Conservation (phyloP, 352 stramenopile genomes). For the Pythium oligandrum region DNA sequence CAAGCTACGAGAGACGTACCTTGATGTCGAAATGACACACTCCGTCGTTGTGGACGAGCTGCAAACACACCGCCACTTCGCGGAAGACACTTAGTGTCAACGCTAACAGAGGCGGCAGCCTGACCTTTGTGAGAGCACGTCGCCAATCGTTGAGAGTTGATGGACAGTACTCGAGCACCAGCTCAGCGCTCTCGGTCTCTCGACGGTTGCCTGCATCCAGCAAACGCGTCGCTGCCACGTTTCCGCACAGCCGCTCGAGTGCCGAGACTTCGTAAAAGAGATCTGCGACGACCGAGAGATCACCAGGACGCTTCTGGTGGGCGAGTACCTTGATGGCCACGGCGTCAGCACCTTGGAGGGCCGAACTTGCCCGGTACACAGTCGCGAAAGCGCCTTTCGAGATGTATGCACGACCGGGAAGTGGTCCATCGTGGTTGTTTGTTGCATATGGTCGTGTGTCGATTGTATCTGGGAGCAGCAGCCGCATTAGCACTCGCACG, state of each 20-base stretch:
- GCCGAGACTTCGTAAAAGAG: constrained; percentile 54
- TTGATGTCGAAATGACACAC: constrained; percentile 75
- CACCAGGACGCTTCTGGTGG: constrained; percentile 34
- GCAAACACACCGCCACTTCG: constrained; percentile 27
- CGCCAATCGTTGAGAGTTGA: constrained; percentile 48
- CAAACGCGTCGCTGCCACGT: constrained; percentile 43
- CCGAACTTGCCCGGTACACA: constrained; percentile 28
- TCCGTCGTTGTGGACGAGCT: constrained; percentile 31
- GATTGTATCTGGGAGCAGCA: not conserved
- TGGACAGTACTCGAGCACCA: constrained; percentile 58
- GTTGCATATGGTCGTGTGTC: not conserved
- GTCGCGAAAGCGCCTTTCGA: constrained; percentile 48
- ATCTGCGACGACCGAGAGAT: constrained; percentile 34
- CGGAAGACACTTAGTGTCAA: constrained; percentile 26
- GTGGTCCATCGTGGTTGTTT: not conserved
- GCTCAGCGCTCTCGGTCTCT: constrained; percentile 35
- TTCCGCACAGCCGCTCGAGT: constrained; percentile 40
- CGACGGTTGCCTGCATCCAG: constrained; percentile 53
- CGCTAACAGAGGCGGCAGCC: constrained; percentile 29
- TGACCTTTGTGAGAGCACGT: constrained; percentile 4
- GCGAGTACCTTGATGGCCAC: constrained; percentile 53
- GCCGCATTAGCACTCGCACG: not conserved
- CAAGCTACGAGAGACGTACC: constrained; percentile 13
- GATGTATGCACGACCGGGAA: constrained; percentile 22
- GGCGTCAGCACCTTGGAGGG: constrained; percentile 8